phyloP scores from a whole-genome alignment of 305 asterid species.

The Fraxinus latifolia region DNA sequence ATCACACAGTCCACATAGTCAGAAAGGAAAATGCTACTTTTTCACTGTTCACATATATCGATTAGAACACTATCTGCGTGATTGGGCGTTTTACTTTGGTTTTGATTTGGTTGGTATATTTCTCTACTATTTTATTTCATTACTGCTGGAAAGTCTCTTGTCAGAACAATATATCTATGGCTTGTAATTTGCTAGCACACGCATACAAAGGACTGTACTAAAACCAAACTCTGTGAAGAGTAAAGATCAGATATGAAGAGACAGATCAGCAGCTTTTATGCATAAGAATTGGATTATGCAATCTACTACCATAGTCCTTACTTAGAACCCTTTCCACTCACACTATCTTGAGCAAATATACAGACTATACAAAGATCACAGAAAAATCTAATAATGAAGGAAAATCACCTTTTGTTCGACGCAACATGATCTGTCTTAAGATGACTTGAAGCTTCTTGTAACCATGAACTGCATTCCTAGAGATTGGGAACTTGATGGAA shows the following conservation, averaged over 20 bases:
- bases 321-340: background rate
- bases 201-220: background rate
- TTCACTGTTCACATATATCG: background rate
- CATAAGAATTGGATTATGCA: background rate
- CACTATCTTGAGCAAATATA: constrained; percentile 9
- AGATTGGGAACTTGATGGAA: constrained; percentile 60
- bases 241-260: background rate
- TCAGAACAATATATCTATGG: background rate
- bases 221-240: background rate
- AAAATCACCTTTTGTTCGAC: constrained; percentile 89
- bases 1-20: background rate
- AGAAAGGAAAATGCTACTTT: background rate
- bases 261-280: background rate
- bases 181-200: background rate
- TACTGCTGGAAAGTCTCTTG: background rate
- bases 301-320: background rate
- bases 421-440: constrained; percentile 80
- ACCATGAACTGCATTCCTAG: constrained; percentile 70
- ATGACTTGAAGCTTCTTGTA: constrained; percentile 80
- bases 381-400: constrained; percentile 12
- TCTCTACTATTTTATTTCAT: background rate
- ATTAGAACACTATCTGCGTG: background rate
- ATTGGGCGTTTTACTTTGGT: background rate
- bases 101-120: no score
- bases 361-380: background rate